These are phyloP conservation scores for Achaetomium macrosporum DNA, from an alignment of 2,329 filamentous ascomycete genomes.

Conservation along the genomic window DNA sequence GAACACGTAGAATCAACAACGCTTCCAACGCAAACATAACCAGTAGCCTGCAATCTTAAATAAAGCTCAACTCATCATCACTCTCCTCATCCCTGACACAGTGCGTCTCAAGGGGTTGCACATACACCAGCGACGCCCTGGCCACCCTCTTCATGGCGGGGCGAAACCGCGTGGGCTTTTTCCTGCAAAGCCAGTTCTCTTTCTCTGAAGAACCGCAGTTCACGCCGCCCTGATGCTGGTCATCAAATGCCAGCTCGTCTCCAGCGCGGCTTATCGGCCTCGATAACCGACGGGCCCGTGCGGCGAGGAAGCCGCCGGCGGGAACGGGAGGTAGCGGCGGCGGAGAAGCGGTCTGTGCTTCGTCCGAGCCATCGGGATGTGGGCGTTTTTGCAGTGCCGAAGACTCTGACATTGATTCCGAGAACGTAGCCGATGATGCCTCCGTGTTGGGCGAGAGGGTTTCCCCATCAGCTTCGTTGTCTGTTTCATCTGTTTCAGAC, in stretches of 20 bases:
- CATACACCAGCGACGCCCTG: conserved; percentile 13
- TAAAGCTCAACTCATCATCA: conserved; percentile 18
- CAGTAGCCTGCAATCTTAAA: not conserved
- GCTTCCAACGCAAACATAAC: not conserved
- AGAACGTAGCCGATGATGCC: not conserved
- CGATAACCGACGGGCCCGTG: conserved; percentile 11
- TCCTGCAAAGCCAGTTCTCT: conserved; percentile 8
- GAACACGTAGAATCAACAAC: too few species aligned
- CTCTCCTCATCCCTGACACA: conserved; percentile 4
- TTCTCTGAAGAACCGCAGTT: not conserved
- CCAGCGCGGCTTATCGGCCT: conserved; percentile 5
- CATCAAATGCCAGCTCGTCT: conserved; percentile 15
- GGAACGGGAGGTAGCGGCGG: not conserved
- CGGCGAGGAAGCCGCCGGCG: conserved; percentile 8
- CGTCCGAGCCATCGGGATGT: not conserved
- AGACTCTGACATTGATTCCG: not conserved
- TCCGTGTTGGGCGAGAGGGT: conserved; percentile 12
- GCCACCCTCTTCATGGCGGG: conserved; percentile 5
- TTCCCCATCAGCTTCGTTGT: not conserved
- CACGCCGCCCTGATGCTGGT: not conserved
- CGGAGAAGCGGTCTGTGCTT: not conserved
- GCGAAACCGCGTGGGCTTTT: conserved; percentile 12
- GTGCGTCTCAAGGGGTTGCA: not conserved
- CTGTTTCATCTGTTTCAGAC: conserved; percentile 6
- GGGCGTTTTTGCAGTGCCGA: not conserved